phyloP scores from a whole-genome alignment of 306 rosid genomes.

The Castanea sativa region DNA sequence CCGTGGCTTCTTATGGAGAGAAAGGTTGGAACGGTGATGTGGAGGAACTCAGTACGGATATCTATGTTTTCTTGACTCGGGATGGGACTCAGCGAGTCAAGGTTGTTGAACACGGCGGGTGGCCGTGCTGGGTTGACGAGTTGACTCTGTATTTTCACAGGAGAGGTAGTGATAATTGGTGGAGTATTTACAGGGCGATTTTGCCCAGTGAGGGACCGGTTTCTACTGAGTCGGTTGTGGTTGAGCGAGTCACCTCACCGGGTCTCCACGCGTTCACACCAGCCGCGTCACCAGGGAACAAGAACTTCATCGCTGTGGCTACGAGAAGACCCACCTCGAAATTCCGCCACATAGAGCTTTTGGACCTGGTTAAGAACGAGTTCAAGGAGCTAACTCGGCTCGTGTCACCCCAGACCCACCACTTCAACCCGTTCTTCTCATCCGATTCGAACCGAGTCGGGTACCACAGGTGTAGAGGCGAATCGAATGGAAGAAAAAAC shows the following conservation, averaged over 20 bases:
- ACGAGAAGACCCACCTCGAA: conserved; percentile 59
- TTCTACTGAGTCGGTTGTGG: conserved; percentile 38
- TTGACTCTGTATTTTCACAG: conserved; percentile 77
- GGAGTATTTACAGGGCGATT: conserved; percentile 72
- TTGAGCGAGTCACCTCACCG: conserved; percentile 79
- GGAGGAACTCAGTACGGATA: conserved; percentile 72
- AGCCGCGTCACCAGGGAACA: conserved; percentile 66
- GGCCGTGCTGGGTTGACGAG: conserved; percentile 87
- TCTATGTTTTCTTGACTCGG: conserved; percentile 62
- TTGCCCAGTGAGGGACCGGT: conserved; percentile 38
- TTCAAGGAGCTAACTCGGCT: conserved; percentile 66
- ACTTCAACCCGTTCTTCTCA: conserved; percentile 84
- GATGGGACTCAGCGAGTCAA: conserved; percentile 69
- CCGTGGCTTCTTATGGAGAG: conserved; percentile 77
- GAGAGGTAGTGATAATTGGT: conserved; percentile 69
- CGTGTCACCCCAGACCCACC: conserved; percentile 59
- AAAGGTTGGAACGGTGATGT: conserved; percentile 79
- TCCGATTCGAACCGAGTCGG: conserved; percentile 62
- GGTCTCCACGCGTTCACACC: conserved; percentile 90
- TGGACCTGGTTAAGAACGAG: conserved; percentile 43
- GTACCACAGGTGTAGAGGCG: conserved; percentile 79
- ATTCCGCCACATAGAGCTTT: conserved; percentile 77
- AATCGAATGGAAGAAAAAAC: conserved; percentile 17
- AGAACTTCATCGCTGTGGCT: conserved; percentile 73
- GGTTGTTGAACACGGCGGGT: conserved; percentile 81